These are phyloP conservation scores for Melaleuca alternifolia DNA, from an alignment of 345 rosid genomes.

Conservation along the genomic window DNA sequence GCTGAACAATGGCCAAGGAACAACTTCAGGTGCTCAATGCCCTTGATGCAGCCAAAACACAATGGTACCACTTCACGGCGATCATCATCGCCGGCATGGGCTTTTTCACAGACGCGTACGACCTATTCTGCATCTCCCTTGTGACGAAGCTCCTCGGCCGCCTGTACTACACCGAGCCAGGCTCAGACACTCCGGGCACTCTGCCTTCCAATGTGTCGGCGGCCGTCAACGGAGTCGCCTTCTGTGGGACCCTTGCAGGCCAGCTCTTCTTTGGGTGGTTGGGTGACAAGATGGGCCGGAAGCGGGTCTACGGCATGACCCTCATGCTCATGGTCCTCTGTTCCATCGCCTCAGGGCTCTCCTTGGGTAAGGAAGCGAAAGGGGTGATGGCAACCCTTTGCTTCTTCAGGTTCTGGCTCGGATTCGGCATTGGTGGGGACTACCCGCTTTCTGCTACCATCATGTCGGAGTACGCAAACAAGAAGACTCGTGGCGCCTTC, in stretches of 20 bases:
- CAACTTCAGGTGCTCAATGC: slow-evolving; percentile 31
- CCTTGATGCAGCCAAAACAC: slow-evolving; percentile 38
- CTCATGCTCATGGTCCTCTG: slow-evolving; percentile 44
- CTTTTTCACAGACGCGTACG: slow-evolving; percentile 53
- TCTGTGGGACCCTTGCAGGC: slow-evolving; percentile 53
- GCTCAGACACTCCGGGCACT: not conserved
- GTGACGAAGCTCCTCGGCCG: slow-evolving; percentile 26
- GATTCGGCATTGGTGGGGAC: slow-evolving; percentile 72
- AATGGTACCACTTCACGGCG: slow-evolving; percentile 54
- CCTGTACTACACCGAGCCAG: slow-evolving; percentile 21
- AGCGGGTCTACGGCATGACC: slow-evolving; percentile 47
- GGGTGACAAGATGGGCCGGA: slow-evolving; percentile 57
- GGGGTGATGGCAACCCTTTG: slow-evolving; percentile 52
- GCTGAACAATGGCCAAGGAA: slow-evolving; percentile 15
- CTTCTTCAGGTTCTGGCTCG: slow-evolving; percentile 54
- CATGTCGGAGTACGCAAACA: slow-evolving; percentile 78
- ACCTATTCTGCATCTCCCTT: slow-evolving; percentile 52
- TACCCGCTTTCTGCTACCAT: slow-evolving; percentile 73
- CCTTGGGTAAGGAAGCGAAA: slow-evolving; percentile 33
- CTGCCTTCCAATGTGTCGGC: slow-evolving; percentile 11
- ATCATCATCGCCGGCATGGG: slow-evolving; percentile 59
- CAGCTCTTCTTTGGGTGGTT: slow-evolving; percentile 48
- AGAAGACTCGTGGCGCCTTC: slow-evolving; percentile 61
- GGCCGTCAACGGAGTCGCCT: slow-evolving; percentile 28
- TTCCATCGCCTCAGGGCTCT: slow-evolving; percentile 58